phyloP scores from a whole-genome alignment of 768 basidiomycete genomes.

The Suillus luteus region DNA sequence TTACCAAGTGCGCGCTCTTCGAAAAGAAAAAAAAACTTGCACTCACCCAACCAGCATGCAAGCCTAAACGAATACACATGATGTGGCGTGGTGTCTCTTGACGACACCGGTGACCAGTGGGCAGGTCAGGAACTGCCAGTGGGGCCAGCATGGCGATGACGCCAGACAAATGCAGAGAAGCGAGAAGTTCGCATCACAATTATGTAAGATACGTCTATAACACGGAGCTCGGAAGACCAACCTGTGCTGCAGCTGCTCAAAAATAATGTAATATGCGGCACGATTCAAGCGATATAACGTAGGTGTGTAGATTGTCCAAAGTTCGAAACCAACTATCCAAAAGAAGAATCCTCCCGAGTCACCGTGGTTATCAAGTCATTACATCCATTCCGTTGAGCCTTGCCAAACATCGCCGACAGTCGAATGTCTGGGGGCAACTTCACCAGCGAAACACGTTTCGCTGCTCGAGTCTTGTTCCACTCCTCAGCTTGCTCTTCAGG shows the following conservation, averaged over 20 bases:
- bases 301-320: slow-evolving; percentile 5
- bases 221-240: neutral
- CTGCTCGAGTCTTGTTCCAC: slow-evolving; percentile 84
- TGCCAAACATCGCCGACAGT: slow-evolving; percentile 25
- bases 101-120: neutral
- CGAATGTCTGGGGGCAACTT: slow-evolving; percentile 61
- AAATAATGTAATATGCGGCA: neutral
- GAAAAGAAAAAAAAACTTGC: neutral
- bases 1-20: neutral
- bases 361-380: slow-evolving; percentile 10
- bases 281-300: slow-evolving; percentile 6
- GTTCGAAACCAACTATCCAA: slow-evolving; percentile 2
- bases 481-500: slow-evolving; percentile 78
- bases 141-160: neutral
- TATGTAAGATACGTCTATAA: neutral
- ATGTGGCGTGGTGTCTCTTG: neutral
- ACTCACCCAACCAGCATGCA: too few relatives aligned
- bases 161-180: neutral
- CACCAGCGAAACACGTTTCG: slow-evolving; percentile 83
- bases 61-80: neutral
- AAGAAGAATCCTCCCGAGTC: slow-evolving; percentile 4
- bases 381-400: slow-evolving; percentile 13
- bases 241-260: neutral
- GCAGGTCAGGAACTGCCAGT: neutral
- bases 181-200: neutral